A percentile compares a stretch with the other conserved stretches of the same genome.
These are phyloP conservation scores for Dendrostoma leiphaemia DNA, from an alignment of 2,329 filamentous ascomycete species.

Conservation along the genomic window DNA sequence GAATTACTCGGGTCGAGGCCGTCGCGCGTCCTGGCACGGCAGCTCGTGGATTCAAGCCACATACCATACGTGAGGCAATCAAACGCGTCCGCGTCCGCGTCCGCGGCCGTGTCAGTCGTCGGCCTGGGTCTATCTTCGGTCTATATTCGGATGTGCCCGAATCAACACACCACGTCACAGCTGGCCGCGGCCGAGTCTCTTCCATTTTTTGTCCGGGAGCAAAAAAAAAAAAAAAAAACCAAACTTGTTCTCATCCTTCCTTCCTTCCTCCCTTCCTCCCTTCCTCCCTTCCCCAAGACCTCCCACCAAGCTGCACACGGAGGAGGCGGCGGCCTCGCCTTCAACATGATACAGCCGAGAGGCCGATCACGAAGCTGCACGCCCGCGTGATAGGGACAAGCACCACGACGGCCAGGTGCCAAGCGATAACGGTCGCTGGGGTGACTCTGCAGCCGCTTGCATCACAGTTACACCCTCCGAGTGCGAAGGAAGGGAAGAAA, in stretches of 20 bases:
- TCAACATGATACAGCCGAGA: conserved; percentile 4
- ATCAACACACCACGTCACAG: background rate
- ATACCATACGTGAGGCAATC: background rate
- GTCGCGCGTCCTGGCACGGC: background rate
- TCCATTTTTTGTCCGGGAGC: background rate
- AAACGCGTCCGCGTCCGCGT: background rate
- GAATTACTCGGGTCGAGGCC: too few relatives aligned
- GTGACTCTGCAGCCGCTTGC: conserved; percentile 12
- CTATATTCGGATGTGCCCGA: background rate
- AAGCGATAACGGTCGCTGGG: conserved; percentile 5
- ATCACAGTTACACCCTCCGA: conserved; percentile 2
- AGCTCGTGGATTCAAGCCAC: background rate
- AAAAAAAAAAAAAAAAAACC: background rate
- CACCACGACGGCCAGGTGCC: too few relatives aligned
- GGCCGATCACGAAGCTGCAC: conserved; percentile 7
- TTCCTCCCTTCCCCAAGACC: too few relatives aligned
- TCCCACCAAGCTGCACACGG: background rate
- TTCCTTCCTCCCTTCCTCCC: too few relatives aligned
- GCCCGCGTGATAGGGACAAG: background rate
- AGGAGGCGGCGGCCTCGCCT: background rate
- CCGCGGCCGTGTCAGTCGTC: background rate
- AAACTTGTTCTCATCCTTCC: too few relatives aligned
- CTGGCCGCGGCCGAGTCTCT: background rate
- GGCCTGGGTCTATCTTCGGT: background rate
- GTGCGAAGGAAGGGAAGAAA: background rate